phyloP scores from a whole-genome alignment of 352 stramenopile genomes.

The Phytophthora boehmeriae region DNA sequence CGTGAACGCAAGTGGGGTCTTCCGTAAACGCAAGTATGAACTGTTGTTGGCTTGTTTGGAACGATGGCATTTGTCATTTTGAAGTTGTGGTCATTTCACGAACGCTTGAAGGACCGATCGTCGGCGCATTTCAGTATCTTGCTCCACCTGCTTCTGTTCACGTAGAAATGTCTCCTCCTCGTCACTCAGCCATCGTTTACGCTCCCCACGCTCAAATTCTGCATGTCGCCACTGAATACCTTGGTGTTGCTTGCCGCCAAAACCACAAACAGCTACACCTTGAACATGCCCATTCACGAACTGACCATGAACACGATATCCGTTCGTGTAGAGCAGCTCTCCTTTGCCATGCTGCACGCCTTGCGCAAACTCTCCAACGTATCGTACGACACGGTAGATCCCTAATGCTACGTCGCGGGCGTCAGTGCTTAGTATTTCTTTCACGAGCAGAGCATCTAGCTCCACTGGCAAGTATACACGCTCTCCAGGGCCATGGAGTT shows the following conservation, averaged over 20 bases:
- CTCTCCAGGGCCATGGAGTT: slow-evolving; percentile 54
- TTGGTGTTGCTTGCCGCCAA: slow-evolving; percentile 34
- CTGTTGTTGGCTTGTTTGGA: too few relatives aligned
- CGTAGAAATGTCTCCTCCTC: slow-evolving; percentile 46
- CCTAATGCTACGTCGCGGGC: slow-evolving; percentile 5
- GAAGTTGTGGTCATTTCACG: slow-evolving; percentile 5
- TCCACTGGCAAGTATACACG: slow-evolving; percentile 59
- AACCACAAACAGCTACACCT: slow-evolving; percentile 49
- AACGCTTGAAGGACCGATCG: slow-evolving; percentile 20
- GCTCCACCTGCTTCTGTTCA: slow-evolving; percentile 11
- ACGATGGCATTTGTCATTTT: slow-evolving; percentile 11
- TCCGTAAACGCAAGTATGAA: too few relatives aligned
- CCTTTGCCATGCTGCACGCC: slow-evolving; percentile 59
- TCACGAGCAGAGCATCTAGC: slow-evolving; percentile 40
- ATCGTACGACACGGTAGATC: slow-evolving; percentile 63
- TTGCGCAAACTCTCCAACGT: slow-evolving; percentile 53
- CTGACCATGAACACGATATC: slow-evolving; percentile 45
- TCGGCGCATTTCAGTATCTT: slow-evolving; percentile 9
- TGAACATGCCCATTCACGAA: slow-evolving; percentile 57
- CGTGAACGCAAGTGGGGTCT: too few relatives aligned
- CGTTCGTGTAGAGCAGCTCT: slow-evolving; percentile 61
- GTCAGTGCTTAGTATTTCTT: slow-evolving; percentile 36
- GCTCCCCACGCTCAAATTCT: slow-evolving; percentile 43
- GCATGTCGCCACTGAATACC: slow-evolving; percentile 36
- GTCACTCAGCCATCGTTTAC: slow-evolving; percentile 51